Evolutionary conservation across 768 basidiomycete genomes (phyloP), one percentile per base, ranked within the genome.

Genomic region (Austroboletus eburneus): DNA sequence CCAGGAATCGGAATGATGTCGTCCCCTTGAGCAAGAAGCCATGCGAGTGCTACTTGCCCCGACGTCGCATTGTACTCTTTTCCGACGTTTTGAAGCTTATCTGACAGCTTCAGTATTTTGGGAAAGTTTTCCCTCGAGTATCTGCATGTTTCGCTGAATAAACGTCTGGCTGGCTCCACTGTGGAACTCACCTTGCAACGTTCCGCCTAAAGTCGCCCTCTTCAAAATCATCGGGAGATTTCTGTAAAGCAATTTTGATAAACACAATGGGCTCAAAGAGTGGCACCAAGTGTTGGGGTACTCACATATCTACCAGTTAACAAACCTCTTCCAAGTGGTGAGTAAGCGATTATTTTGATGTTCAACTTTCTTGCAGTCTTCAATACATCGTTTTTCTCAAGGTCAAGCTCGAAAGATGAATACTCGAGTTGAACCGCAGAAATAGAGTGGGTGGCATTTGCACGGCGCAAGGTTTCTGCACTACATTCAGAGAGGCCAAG

Each of bases 401-500:
- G 71, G 32, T 74, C 72, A 8, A 78, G 64, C 3, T 67, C 68
- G 54, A 78, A 76, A 2, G 77, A 71, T 0, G 74, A 75, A 51
- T 77, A 79, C 48, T 79, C 76, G 24, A 77, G 65, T 58, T 79
- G 74, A 9, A 79, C 58, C 0, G 74, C 72, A 1, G 75, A 46
- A 24, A 79, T 77, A 7, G 75, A 75, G 42, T 79, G 78, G 9
- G 79, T 58, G 8, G 72, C 69, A 32, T 70, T 71, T 10, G 78
- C 79, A 14, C 79, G 72, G 21, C 76, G 72, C 21, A 81, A 65
- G 2, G 75, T 74, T 3, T 49, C 45, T 1, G 72, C 66, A 3
- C 75, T 75, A 46, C 70, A 63, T 55, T 81, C 80, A 18, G 76
- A 79, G 35, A 81, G 70, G 1, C 80, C 78, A 9, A 81, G 52